phyloP scores from a whole-genome alignment of 768 basidiomycete species.

The Phanerochaete sordida region DNA sequence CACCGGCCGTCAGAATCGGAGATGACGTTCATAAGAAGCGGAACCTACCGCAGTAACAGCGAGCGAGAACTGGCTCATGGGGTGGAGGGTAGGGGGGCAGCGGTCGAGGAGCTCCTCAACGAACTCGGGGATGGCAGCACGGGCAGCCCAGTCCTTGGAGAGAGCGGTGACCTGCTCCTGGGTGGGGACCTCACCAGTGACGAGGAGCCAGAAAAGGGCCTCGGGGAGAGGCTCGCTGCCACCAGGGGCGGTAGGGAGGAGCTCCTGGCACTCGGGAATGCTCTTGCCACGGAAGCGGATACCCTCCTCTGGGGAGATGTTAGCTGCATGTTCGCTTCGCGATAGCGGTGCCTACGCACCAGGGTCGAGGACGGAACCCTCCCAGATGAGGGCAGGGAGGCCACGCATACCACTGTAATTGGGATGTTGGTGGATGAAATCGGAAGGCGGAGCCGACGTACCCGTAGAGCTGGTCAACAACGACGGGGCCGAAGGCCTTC shows the following conservation, averaged over 20 bases:
- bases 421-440: constrained; percentile 5
- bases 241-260: constrained; percentile 85
- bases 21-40: constrained; percentile 7
- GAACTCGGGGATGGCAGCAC: constrained; percentile 86
- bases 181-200: constrained; percentile 94
- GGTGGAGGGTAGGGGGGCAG: constrained; percentile 91
- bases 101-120: constrained; percentile 96
- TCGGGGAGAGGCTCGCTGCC: constrained; percentile 92
- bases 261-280: constrained; percentile 83
- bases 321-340: constrained; percentile 8
- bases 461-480: constrained; percentile 92
- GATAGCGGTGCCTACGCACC: constrained; percentile 44
- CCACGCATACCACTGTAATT: constrained; percentile 75
- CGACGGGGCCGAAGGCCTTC: constrained; percentile 89
- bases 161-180: constrained; percentile 83
- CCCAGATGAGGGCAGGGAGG: constrained; percentile 95
- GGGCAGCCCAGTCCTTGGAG: constrained; percentile 93
- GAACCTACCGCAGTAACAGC: constrained; percentile 84
- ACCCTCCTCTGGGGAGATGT: constrained; percentile 68
- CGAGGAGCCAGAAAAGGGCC: constrained; percentile 90
- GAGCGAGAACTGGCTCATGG: constrained; percentile 97
- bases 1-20: no score
- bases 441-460: constrained; percentile 26
- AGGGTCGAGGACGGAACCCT: constrained; percentile 94
- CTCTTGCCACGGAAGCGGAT: constrained; percentile 98